Conservation (phyloP, 805 yeast genomes). For the Yarrowia sp. region DNA sequence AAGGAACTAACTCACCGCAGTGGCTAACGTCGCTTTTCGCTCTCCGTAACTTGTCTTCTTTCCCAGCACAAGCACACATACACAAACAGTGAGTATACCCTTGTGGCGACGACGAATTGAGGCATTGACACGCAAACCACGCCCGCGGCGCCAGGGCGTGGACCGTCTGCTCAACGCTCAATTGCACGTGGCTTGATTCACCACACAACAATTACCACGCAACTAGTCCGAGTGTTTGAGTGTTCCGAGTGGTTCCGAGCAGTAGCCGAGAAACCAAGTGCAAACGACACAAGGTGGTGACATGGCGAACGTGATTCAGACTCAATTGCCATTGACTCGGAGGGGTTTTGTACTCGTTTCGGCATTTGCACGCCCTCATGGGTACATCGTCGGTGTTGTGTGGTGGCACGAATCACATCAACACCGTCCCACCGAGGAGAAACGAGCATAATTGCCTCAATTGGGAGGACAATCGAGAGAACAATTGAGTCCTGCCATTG, state of each 20-base stretch:
- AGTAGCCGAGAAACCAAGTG: background rate
- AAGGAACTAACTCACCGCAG: constrained; percentile 26
- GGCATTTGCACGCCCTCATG: too few relatives aligned
- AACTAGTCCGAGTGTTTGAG: background rate
- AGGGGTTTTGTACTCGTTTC: too few relatives aligned
- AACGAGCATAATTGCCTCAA: too few relatives aligned
- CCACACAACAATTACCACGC: background rate
- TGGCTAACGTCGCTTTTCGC: constrained; percentile 35
- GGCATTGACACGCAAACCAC: background rate
- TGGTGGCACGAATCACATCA: too few relatives aligned
- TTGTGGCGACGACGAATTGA: background rate
- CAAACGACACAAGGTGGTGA: background rate
- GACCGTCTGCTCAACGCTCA: background rate
- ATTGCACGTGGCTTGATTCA: constrained; percentile 17
- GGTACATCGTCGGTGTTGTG: too few relatives aligned
- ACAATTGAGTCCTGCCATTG: too few relatives aligned
- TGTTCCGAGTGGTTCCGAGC: constrained; percentile 4
- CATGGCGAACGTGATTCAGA: too few relatives aligned
- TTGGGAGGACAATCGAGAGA: too few relatives aligned
- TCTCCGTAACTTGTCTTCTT: constrained; percentile 32
- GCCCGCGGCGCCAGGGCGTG: background rate
- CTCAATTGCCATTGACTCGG: too few relatives aligned
- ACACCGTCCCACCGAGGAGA: too few relatives aligned
- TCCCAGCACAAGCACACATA: constrained; percentile 37
- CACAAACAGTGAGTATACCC: constrained; percentile 35